A percentile compares a stretch with the other conserved stretches of the same genome.
Conservation (phyloP, 2,329 filamentous ascomycete genomes). For the Immersiporthe knoxdaviesiana region DNA sequence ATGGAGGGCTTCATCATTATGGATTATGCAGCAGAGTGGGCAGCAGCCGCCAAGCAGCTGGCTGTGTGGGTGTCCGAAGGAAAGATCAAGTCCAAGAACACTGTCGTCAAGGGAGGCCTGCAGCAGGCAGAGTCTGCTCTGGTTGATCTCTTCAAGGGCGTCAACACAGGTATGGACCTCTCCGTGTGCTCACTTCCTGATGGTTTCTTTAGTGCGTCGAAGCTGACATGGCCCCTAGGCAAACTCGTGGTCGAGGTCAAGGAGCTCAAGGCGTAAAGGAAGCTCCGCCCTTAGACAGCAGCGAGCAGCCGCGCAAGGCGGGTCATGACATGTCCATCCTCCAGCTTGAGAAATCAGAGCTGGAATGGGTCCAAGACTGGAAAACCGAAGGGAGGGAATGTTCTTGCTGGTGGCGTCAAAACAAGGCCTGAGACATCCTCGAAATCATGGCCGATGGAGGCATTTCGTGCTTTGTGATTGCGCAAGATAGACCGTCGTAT, state of each 20-base stretch:
- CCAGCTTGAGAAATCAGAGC: background rate
- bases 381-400: background rate
- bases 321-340: background rate
- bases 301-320: background rate
- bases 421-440: background rate
- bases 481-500: background rate
- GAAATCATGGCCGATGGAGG: background rate
- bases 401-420: background rate
- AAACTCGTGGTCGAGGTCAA: conserved; percentile 63
- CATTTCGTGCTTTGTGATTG: background rate
- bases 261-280: conserved; percentile 28
- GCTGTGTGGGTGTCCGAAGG: conserved; percentile 71
- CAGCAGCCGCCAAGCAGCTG: conserved; percentile 62
- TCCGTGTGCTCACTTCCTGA: background rate
- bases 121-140: conserved; percentile 65
- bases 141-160: conserved; percentile 66
- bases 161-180: conserved; percentile 61
- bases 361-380: background rate
- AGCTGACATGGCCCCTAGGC: conserved; percentile 20
- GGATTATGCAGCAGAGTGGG: conserved; percentile 64
- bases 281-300: background rate
- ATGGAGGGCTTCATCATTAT: conserved; percentile 77
- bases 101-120: conserved; percentile 71
- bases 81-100: conserved; percentile 72
- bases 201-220: too few relatives aligned